Percentiles rank a stretch among this genome's conserved stretches.
Conservation (phyloP, 1,284 basidiomycete genomes). For the Cryptococcus sp. region DNA sequence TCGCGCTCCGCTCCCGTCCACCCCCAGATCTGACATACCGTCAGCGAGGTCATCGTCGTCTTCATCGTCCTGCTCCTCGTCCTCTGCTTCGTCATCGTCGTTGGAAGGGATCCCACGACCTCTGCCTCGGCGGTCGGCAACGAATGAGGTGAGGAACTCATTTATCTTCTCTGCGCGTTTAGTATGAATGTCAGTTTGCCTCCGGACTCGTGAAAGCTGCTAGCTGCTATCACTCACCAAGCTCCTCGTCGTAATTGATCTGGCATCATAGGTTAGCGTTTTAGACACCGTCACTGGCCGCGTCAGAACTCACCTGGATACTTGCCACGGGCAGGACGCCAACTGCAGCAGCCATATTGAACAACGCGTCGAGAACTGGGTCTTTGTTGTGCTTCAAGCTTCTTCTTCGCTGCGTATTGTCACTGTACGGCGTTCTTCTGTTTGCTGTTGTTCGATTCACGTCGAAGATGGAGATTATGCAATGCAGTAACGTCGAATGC, state of each 20-base stretch:
- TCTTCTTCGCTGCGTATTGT: no score
- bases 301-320: slow-evolving; percentile 39
- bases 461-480: no score
- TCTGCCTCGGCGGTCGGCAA: slow-evolving; percentile 28
- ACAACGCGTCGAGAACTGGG: no score
- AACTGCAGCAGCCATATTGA: slow-evolving; percentile 27
- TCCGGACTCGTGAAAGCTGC: background rate
- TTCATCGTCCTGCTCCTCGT: slow-evolving; percentile 68
- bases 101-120: slow-evolving; percentile 30
- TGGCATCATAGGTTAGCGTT: slow-evolving; percentile 5
- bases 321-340: slow-evolving; percentile 51
- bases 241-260: slow-evolving; percentile 50
- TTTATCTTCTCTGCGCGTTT: slow-evolving; percentile 40
- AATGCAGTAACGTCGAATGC: no score
- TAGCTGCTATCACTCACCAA: slow-evolving; percentile 37
- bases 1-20: slow-evolving; percentile 39
- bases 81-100: slow-evolving; percentile 56
- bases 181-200: background rate
- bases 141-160: slow-evolving; percentile 47
- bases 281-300: background rate
- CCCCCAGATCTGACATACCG: slow-evolving; percentile 54
- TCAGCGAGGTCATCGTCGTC: slow-evolving; percentile 68
- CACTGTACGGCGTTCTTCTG: no score
- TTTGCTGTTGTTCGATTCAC: no score
- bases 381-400: no score